Evolutionary conservation across 495 filamentous ascomycete species (phyloP).

Genomic region (Xanthoparmelia taractica): DNA sequence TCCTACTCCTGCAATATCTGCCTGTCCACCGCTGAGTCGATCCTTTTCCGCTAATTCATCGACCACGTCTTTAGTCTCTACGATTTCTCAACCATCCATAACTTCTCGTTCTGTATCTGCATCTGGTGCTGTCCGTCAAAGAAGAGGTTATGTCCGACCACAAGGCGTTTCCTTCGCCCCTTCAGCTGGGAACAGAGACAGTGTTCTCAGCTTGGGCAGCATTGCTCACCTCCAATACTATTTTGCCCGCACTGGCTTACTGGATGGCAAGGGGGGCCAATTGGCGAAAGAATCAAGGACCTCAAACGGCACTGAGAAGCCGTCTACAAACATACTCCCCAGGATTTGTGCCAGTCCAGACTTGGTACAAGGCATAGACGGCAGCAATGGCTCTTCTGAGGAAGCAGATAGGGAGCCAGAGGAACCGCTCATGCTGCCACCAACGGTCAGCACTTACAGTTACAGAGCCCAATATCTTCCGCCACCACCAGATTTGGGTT

Average conservation of each 20-base stretch:
- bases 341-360: conserved; percentile 18
- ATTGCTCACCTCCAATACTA: conserved; percentile 98
- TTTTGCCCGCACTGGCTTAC: conserved; percentile 85
- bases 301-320: conserved; percentile 29
- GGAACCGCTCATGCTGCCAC: conserved; percentile 73
- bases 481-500: conserved; percentile 74
- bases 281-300: conserved; percentile 62
- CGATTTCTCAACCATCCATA: conserved; percentile 40
- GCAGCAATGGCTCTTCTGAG: conserved; percentile 45
- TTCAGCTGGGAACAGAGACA: conserved; percentile 81
- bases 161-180: conserved; percentile 85
- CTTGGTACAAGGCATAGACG: conserved; percentile 41
- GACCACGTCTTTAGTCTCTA: conserved; percentile 51
- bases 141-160: conserved; percentile 84
- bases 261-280: conserved; percentile 89
- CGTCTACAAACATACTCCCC: conserved; percentile 7
- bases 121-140: conserved; percentile 52
- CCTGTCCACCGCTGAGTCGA: conserved; percentile 50
- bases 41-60: conserved; percentile 72
- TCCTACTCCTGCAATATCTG: conserved; percentile 28
- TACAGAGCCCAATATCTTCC: conserved; percentile 76
- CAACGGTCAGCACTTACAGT: conserved; percentile 92
- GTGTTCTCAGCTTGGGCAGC: conserved; percentile 89
- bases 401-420: conserved; percentile 51
- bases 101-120: conserved; percentile 46